Evolutionary conservation across 2,329 filamentous ascomycete species (phyloP).

Genomic region (Calycina marina): DNA sequence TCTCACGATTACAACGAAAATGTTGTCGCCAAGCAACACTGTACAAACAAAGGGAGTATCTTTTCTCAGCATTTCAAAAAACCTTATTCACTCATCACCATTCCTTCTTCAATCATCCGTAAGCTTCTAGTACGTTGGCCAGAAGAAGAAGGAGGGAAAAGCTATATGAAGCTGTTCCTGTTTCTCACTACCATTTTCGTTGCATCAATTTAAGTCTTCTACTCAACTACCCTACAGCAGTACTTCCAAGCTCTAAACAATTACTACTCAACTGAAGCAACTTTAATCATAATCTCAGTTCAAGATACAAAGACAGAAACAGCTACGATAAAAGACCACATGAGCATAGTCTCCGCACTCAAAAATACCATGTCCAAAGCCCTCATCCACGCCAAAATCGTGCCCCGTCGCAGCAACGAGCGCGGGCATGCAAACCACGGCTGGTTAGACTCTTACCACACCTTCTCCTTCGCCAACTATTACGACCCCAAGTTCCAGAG

Average conservation of each 20-base stretch:
- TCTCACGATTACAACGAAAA: too few species aligned
- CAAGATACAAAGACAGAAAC: slow-evolving; percentile 3
- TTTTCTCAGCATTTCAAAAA: background rate
- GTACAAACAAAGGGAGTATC: background rate
- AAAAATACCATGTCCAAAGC: slow-evolving; percentile 42
- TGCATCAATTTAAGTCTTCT: slow-evolving; percentile 20
- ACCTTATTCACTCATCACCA: background rate
- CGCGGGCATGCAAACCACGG: slow-evolving; percentile 71
- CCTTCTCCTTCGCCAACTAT: slow-evolving; percentile 66
- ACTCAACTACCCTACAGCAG: slow-evolving; percentile 14
- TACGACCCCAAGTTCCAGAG: slow-evolving; percentile 42
- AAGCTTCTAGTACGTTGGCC: slow-evolving; percentile 11
- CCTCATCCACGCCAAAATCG: slow-evolving; percentile 56
- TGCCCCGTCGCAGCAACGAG: slow-evolving; percentile 53
- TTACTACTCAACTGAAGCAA: slow-evolving; percentile 2
- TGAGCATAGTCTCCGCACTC: slow-evolving; percentile 20
- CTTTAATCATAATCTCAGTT: slow-evolving; percentile 2
- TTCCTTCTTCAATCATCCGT: slow-evolving; percentile 8
- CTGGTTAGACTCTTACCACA: slow-evolving; percentile 80
- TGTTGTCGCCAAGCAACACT: too few species aligned
- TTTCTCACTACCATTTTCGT: slow-evolving; percentile 20
- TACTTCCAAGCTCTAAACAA: slow-evolving; percentile 11
- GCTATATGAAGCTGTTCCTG: slow-evolving; percentile 23
- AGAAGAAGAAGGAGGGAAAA: too few species aligned
- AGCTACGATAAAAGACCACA: slow-evolving; percentile 6